Percentiles rank a stretch among this genome's conserved stretches.
Conservation (phyloP, 805 yeast species). For the Pichia kluyveri region DNA sequence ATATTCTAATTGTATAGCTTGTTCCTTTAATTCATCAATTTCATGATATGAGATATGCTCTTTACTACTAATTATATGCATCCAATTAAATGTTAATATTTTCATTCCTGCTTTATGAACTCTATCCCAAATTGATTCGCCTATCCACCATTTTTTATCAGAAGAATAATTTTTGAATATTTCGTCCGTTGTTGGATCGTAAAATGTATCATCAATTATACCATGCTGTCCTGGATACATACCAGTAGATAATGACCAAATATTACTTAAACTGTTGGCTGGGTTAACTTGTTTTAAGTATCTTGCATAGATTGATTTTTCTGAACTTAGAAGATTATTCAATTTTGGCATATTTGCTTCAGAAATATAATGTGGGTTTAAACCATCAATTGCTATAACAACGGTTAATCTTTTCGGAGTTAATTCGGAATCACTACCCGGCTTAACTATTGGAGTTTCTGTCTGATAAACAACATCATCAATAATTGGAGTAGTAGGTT, state of each 20-base stretch:
- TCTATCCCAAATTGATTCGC: slow-evolving; percentile 71
- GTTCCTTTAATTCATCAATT: slow-evolving; percentile 47
- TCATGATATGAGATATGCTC: slow-evolving; percentile 55
- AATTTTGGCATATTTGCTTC: slow-evolving; percentile 60
- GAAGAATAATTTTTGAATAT: slow-evolving; percentile 49
- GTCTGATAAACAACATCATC: not conserved
- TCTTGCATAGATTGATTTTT: slow-evolving; percentile 58
- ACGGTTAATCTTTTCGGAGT: slow-evolving; percentile 34
- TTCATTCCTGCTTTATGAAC: slow-evolving; percentile 9
- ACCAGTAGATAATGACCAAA: slow-evolving; percentile 88
- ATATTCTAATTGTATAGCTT: slow-evolving; percentile 43
- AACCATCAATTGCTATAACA: slow-evolving; percentile 75
- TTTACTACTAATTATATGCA: slow-evolving; percentile 25
- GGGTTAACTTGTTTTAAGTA: slow-evolving; percentile 86
- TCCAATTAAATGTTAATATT: slow-evolving; percentile 93
- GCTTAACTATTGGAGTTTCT: not conserved
- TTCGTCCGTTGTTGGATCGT: slow-evolving; percentile 44
- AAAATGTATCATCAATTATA: slow-evolving; percentile 75
- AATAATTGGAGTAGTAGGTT: not conserved
- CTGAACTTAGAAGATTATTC: slow-evolving; percentile 43
- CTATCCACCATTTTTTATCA: slow-evolving; percentile 72
- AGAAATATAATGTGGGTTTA: slow-evolving; percentile 82
- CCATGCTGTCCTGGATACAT: slow-evolving; percentile 79
- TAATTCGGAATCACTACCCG: too few species aligned
- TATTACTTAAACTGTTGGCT: slow-evolving; percentile 83